Percentiles rank a stretch among this genome's conserved stretches.
phyloP scores from a whole-genome alignment of 2,329 filamentous ascomycete genomes.

The Aspergillus fructus region DNA sequence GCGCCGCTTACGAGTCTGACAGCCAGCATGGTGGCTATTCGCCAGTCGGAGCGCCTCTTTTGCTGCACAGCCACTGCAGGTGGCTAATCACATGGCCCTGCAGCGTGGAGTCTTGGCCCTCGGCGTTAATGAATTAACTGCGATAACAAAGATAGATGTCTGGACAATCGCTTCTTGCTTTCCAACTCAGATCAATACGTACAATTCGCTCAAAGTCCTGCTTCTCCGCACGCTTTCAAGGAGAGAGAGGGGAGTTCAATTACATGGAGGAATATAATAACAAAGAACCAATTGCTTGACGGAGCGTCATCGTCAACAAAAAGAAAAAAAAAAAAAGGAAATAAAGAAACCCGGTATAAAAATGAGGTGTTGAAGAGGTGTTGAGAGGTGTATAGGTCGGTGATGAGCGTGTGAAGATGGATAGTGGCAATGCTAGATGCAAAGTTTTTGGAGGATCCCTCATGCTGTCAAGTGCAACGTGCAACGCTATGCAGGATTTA shows the following conservation, averaged over 20 bases:
- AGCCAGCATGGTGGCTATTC: background rate
- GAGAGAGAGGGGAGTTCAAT: conserved; percentile 10
- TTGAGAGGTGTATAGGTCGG: background rate
- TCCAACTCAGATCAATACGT: conserved; percentile 7
- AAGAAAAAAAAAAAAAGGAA: background rate
- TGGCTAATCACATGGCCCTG: no score
- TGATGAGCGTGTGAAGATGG: conserved; percentile 13
- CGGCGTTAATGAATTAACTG: background rate
- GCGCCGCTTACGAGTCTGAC: conserved; percentile 3
- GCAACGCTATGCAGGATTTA: conserved; percentile 16
- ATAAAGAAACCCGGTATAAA: background rate
- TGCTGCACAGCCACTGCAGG: conserved; percentile 6
- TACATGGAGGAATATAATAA: conserved; percentile 14
- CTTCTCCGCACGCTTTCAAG: conserved; percentile 3
- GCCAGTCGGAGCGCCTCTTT: background rate
- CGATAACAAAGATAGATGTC: background rate
- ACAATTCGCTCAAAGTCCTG: conserved; percentile 7
- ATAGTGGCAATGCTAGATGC: conserved; percentile 23
- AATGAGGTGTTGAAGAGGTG: background rate
- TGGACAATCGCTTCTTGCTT: conserved; percentile 3
- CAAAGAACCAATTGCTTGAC: conserved; percentile 2
- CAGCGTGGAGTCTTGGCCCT: background rate
- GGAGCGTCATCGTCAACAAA: conserved; percentile 6
- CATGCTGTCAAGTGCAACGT: conserved; percentile 16
- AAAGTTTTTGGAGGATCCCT: conserved; percentile 20